A percentile compares a stretch with the other conserved stretches of the same genome.
phyloP scores from a whole-genome alignment of 129 eudicot genomes.

The Escallonia rubra region DNA sequence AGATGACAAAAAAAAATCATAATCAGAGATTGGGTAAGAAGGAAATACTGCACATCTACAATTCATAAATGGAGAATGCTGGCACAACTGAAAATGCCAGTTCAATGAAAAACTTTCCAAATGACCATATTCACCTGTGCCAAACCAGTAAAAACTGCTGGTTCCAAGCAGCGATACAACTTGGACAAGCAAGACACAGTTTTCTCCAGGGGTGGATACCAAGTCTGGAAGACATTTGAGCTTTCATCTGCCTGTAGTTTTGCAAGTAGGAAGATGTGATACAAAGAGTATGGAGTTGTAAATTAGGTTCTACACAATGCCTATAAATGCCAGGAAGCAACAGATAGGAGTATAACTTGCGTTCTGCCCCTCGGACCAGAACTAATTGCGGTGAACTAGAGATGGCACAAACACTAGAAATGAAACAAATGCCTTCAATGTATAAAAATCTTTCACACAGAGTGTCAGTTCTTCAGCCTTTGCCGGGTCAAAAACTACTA shows the following conservation, averaged over 20 bases:
- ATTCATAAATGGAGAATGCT: background rate
- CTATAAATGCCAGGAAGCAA: too few relatives aligned
- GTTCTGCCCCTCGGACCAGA: too few relatives aligned
- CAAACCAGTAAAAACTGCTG: conserved; percentile 89
- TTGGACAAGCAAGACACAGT: conserved; percentile 87
- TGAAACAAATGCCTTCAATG: too few relatives aligned
- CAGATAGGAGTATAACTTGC: too few relatives aligned
- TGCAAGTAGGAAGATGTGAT: background rate
- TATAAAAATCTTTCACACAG: too few relatives aligned
- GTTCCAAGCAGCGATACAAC: conserved; percentile 76
- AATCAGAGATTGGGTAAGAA: background rate
- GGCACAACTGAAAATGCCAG: background rate
- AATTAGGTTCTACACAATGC: too few relatives aligned
- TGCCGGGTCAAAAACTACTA: background rate
- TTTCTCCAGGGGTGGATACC: conserved; percentile 98
- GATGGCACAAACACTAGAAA: too few relatives aligned
- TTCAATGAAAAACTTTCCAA: too few relatives aligned
- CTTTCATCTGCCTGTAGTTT: conserved; percentile 52
- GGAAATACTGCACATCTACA: background rate
- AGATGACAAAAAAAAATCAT: conserved; percentile 11
- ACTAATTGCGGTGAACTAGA: too few relatives aligned
- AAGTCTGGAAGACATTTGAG: conserved; percentile 63
- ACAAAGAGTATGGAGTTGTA: conserved; percentile 1
- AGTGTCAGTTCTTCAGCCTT: too few relatives aligned
- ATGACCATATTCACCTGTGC: conserved; percentile 59